A percentile compares a stretch with the other conserved stretches of the same genome.
Evolutionary conservation across 495 filamentous ascomycete genomes (phyloP).

Genomic region (Mycothermus thermophilus): DNA sequence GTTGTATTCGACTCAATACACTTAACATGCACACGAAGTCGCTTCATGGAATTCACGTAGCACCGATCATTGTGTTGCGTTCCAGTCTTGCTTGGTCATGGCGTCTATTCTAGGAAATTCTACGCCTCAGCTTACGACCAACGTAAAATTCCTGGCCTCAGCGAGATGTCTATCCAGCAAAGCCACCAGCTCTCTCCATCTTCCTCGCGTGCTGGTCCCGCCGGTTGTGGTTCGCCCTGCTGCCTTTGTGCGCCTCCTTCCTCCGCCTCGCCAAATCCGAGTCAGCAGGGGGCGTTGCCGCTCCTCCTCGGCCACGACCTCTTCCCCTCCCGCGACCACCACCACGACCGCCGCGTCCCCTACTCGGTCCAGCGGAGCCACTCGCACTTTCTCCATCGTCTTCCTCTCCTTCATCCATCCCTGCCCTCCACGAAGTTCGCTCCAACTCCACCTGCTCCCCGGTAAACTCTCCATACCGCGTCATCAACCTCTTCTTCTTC

Average conservation of each 20-base stretch:
- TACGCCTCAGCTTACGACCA: no score
- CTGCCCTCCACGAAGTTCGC: constrained; percentile 47
- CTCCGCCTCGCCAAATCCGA: constrained; percentile 37
- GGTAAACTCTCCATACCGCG: constrained; percentile 44
- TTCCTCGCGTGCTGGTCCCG: constrained; percentile 64
- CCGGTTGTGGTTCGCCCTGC: constrained; percentile 50
- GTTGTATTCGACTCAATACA: no score
- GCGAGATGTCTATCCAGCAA: no score
- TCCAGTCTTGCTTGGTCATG: no score
- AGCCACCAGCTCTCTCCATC: constrained; percentile 60
- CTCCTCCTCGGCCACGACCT: constrained; percentile 38
- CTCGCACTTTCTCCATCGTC: constrained; percentile 21
- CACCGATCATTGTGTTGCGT: no score
- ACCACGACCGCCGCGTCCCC: constrained; percentile 28
- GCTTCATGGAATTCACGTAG: no score
- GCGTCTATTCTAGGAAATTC: no score
- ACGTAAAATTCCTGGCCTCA: no score
- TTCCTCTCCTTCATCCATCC: constrained; percentile 33
- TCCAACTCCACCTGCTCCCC: constrained; percentile 47
- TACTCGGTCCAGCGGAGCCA: constrained; percentile 5
- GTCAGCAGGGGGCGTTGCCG: no score
- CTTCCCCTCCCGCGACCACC: constrained; percentile 30
- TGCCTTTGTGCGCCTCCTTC: constrained; percentile 52
- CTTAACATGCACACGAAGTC: no score
- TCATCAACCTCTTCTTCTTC: constrained; percentile 49